These are phyloP conservation scores for Adansonia digitata DNA, from an alignment of 345 rosid genomes.

Conservation along the genomic window DNA sequence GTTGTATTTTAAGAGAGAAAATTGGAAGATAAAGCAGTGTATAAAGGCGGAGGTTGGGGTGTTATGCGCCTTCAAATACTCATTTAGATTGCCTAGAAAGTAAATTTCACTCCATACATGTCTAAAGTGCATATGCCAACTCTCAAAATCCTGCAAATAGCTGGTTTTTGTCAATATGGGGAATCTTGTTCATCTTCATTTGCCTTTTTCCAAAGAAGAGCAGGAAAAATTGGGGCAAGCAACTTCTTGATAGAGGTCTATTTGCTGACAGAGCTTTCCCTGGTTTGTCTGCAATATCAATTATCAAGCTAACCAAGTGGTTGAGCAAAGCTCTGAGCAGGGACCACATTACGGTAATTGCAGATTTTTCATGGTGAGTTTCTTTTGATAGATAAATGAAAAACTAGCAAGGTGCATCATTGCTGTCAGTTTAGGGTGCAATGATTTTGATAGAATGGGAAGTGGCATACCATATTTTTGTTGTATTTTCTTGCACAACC, in stretches of 20 bases:
- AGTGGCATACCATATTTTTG: not conserved
- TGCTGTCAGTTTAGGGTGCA: not conserved
- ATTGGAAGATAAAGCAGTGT: not conserved
- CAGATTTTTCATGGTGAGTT: conserved; percentile 1
- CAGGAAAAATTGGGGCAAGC: not conserved
- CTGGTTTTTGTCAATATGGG: not conserved
- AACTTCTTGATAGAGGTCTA: not conserved
- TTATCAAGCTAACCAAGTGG: not conserved
- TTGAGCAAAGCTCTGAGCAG: not conserved
- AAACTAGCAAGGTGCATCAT: not conserved
- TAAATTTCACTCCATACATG: not conserved
- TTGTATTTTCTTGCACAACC: not conserved
- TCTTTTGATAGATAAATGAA: not conserved
- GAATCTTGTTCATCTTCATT: not conserved
- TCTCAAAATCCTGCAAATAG: not conserved
- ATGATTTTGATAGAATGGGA: not conserved
- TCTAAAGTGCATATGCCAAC: not conserved
- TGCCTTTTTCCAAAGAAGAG: not conserved
- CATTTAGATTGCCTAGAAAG: not conserved
- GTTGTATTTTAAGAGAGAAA: conserved; percentile 55
- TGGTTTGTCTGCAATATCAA: not conserved
- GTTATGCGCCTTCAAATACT: not conserved
- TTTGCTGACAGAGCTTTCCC: not conserved
- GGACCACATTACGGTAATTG: not conserved
- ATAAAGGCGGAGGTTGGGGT: not conserved